Evolutionary conservation across 2,329 filamentous ascomycete species (phyloP), one percentile per base, ranked within the genome.

Genomic region (Rutstroemia sp.): DNA sequence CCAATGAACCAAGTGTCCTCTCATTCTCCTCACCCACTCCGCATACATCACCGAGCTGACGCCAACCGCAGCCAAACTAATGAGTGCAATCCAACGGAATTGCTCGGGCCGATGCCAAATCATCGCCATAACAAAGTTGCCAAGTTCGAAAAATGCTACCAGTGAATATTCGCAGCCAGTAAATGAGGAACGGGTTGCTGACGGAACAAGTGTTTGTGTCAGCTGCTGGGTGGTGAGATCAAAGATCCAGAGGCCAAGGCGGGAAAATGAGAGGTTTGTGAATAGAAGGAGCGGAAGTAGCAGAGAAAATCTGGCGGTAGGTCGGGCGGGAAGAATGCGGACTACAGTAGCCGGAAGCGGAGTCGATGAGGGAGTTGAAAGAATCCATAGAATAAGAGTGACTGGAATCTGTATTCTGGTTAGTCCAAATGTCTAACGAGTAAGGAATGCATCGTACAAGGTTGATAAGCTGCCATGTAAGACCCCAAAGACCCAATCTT

Each of bases 191-290:
- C 72, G 68, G 19, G 69, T 64, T 2, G 65, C 58, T 12, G 61
- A 58, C 2, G 66, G 61, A 9, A 72, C 67, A 16, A 64, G 73
- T 61, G 51, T 78, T 67, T 66, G 73, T 61, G 62, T 82, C 59
- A 75, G 63, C 58, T 75, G 73, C 59, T 74, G 73, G 8, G 73
- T 74, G 4, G 72, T 73, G 8, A 76, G 69, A 60, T 76, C 73
- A 63, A 69, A 75, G 44, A 73, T 68, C 73, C 73, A 75, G 27
- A 74, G 71, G 12, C 73, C 73, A 40, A 75, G 70, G 17, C 73
- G 72, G 17, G 73, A 75, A 46, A 72, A 61, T 0, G 73, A 71
- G 34, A 75, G 68, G 58, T 73, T 73, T 6, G 69, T 61, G 60
- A 75, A 73, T 38, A 75, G 61, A 0, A 70, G 58, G 9, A 73